phyloP scores from a whole-genome alignment of 176 grass and related monocot species.

The Echinochloa phyllopogon region DNA sequence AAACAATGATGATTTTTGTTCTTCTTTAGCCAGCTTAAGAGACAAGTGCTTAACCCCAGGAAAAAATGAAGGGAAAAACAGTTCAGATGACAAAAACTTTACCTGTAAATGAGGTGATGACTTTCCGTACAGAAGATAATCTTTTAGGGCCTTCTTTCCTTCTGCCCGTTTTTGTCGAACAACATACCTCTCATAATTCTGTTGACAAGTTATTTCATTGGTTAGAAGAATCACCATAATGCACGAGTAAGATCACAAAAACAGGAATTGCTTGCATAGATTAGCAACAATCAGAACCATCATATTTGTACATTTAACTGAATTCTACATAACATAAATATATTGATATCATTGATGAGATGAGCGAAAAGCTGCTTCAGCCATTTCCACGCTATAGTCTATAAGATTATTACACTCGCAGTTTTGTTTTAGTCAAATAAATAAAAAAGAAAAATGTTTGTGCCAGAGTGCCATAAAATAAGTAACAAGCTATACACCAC shows the following conservation, averaged over 20 bases:
- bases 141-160: slow-evolving; percentile 83
- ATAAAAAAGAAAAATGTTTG: neutral
- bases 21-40: neutral
- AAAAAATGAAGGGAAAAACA: neutral
- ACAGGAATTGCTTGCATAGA: neutral
- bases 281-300: neutral
- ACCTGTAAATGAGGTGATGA: slow-evolving; percentile 58
- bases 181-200: slow-evolving; percentile 78
- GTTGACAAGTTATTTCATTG: slow-evolving; percentile 41
- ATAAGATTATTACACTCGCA: neutral
- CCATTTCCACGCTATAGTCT: neutral
- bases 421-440: neutral
- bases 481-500: neutral
- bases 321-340: neutral
- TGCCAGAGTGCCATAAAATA: neutral
- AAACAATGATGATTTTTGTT: neutral
- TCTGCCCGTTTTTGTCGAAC: slow-evolving; percentile 79
- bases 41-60: neutral
- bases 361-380: neutral
- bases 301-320: neutral
- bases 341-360: neutral
- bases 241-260: neutral
- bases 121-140: slow-evolving; percentile 86
- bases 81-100: neutral
- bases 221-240: slow-evolving; percentile 28